A percentile compares a stretch with the other conserved stretches of the same genome.
Conservation (phyloP, 2,329 filamentous ascomycete species). For the Hypoxylon sp. region DNA sequence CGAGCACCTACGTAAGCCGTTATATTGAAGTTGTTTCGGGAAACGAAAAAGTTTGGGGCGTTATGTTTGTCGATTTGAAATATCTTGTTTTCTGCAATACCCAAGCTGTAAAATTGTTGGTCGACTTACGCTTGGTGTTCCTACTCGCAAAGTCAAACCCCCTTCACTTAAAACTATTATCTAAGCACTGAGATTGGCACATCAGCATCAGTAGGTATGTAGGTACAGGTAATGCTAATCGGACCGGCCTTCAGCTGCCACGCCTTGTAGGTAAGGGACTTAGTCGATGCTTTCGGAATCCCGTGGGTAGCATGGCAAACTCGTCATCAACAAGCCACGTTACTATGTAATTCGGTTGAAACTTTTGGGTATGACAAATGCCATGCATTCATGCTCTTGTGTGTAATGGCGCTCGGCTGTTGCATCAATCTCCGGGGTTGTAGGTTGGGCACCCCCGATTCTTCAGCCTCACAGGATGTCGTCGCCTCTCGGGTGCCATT, state of each 20-base stretch:
- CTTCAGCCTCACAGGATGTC: constrained; percentile 41
- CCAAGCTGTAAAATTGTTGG: constrained; percentile 41
- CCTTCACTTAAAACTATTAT: neutral
- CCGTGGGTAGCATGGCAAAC: constrained; percentile 22
- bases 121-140: constrained; percentile 37
- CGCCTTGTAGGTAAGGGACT: constrained; percentile 37
- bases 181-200: constrained; percentile 13
- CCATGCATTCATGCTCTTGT: constrained; percentile 32
- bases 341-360: constrained; percentile 25
- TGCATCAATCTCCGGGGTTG: constrained; percentile 26
- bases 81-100: constrained; percentile 43
- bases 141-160: constrained; percentile 9
- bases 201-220: neutral
- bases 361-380: constrained; percentile 37
- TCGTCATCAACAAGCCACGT: constrained; percentile 39
- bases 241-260: constrained; percentile 43
- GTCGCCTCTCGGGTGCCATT: constrained; percentile 41
- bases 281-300: constrained; percentile 21
- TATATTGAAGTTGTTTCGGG: constrained; percentile 48
- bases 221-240: constrained; percentile 31
- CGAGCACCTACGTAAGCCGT: constrained; percentile 41
- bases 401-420: constrained; percentile 26
- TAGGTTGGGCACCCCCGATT: constrained; percentile 25
- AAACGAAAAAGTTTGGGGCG: constrained; percentile 39
- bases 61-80: constrained; percentile 40